Conservation (phyloP, 352 stramenopile genomes). For the Blastocystis sp. region DNA sequence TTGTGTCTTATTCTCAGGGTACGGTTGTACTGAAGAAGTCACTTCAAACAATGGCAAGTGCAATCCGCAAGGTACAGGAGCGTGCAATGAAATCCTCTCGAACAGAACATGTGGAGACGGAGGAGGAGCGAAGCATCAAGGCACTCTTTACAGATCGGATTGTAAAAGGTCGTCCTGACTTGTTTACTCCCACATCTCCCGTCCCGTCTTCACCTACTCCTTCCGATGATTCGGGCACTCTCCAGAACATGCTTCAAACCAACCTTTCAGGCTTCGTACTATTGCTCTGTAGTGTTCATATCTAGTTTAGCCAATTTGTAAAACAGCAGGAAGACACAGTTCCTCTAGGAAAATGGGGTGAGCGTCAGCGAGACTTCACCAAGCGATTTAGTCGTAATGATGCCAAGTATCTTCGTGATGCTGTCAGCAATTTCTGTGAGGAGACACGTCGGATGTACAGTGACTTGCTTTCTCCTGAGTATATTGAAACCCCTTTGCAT, state of each 20-base stretch:
- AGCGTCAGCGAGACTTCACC: slow-evolving; percentile 18
- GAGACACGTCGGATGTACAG: slow-evolving; percentile 14
- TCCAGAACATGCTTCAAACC: background rate
- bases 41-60: slow-evolving; percentile 29
- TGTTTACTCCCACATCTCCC: background rate
- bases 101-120: background rate
- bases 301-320: slow-evolving; percentile 20
- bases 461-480: background rate
- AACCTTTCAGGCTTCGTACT: slow-evolving; percentile 26
- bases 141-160: slow-evolving; percentile 48
- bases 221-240: background rate
- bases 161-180: slow-evolving; percentile 46
- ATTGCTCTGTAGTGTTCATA: background rate
- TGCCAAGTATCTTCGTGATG: slow-evolving; percentile 38
- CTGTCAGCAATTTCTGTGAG: slow-evolving; percentile 14
- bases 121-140: slow-evolving; percentile 45
- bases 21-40: background rate
- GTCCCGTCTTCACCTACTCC: background rate
- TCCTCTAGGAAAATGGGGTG: background rate
- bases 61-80: slow-evolving; percentile 30
- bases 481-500: background rate
- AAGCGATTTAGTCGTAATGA: slow-evolving; percentile 34
- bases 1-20: background rate
- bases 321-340: background rate
- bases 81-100: slow-evolving; percentile 1